Base-by-base conservation (phyloP, 257 asterid species). In the Forsythia viridissima region DNA sequence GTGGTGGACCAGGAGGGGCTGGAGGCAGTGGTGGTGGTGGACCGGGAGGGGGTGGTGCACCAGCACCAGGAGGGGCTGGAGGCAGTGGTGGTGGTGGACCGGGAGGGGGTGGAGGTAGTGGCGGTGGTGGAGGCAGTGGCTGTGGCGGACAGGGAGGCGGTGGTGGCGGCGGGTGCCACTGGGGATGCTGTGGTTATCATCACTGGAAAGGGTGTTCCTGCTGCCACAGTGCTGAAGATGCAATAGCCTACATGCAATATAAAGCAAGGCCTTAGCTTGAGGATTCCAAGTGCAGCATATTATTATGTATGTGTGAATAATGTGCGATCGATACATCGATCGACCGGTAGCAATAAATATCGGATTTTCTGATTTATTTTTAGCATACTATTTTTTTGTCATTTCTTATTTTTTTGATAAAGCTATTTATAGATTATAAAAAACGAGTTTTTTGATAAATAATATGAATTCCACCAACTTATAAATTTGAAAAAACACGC, bases 221-320 rank as follows among this genome's bases (percentile, higher is more conserved):
- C 42, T 81, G 84, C 75, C 70, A 44, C 44, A 72, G 5, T 55
- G 83, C 83, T 34, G 74, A 75, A 72, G 85, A 84, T 59, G 85
- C 83, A n/a, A 38, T 84, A 38, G 83, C 88, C 69, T 71, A 78
- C 87, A 78, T 66, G 87, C 79, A 81, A 72, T 72, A 51, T 78
- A 63, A 71, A 55, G 85, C 20, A 6, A 67, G 46, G 16, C 80
- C 80, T 24, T 61, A 61, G 37, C 39, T 52, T 52, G 63, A 18
- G 21, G 5, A 52, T 20, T 46, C 55, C 3, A 46, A 52, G 24
- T 52, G 24, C 21, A 52, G 8, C 24, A 5, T 16, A 52, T 18
- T 6, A 16, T 30, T 30, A 41, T 52, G 21, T 52, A 52, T 52
- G 21, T 52, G 63, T 16, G 21, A 52, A 52, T 52, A 52, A 52